Evolutionary conservation across 2,329 filamentous ascomycete species (phyloP).

Genomic region (Chrysoporthe austroafricana): DNA sequence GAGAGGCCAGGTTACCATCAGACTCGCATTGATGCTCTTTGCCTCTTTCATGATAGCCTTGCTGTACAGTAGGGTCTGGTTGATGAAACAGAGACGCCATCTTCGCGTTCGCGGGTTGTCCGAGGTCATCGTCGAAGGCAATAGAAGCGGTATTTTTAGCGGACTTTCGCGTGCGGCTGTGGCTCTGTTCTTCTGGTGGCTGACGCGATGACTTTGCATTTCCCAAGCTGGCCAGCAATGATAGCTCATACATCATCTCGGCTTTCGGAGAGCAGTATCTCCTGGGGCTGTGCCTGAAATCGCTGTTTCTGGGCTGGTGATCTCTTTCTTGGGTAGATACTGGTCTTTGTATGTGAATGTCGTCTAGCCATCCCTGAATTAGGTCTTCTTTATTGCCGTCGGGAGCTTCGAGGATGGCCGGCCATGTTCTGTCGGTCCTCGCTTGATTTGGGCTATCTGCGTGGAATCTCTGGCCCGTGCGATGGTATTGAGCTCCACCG

Average conservation of each 20-base stretch:
- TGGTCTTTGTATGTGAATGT: constrained; percentile 4
- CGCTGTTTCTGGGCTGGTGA: neutral
- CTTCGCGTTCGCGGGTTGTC: neutral
- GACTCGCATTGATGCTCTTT: constrained; percentile 7
- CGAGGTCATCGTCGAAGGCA: neutral
- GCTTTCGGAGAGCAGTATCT: neutral
- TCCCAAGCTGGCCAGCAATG: neutral
- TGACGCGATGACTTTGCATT: neutral
- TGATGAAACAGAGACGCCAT: neutral
- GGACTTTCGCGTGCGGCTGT: neutral
- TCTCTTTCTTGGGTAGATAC: neutral
- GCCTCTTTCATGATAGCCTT: constrained; percentile 8
- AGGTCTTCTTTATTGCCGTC: constrained; percentile 8
- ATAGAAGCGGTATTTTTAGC: neutral
- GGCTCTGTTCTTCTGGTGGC: neutral
- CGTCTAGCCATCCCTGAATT: constrained; percentile 18
- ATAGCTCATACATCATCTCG: neutral
- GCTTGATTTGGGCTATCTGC: neutral
- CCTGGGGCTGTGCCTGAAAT: neutral
- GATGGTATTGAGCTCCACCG: constrained; percentile 1
- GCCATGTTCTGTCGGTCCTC: neutral
- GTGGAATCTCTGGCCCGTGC: neutral
- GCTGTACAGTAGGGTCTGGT: constrained; percentile 1
- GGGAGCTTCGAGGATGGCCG: neutral
- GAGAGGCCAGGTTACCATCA: constrained; percentile 1